Evolutionary conservation across 2,329 filamentous ascomycete genomes (phyloP).

Genomic region (Penicillium sp.): DNA sequence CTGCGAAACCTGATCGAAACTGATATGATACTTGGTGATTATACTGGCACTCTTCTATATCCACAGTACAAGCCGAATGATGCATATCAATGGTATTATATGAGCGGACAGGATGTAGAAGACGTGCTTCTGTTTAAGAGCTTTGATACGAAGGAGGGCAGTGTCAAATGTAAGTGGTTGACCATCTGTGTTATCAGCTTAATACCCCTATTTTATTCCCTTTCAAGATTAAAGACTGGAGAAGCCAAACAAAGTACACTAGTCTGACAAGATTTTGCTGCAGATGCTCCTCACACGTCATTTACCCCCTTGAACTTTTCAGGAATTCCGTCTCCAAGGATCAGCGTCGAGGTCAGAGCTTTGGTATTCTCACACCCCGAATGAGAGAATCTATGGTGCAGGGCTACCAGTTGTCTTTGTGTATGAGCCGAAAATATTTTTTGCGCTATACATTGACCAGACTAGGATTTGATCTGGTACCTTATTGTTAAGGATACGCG

Average conservation of each 20-base stretch:
- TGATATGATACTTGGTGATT: conserved; percentile 12
- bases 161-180: conserved; percentile 11
- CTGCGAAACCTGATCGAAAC: conserved; percentile 5
- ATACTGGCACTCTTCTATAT: conserved; percentile 14
- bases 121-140: conserved; percentile 15
- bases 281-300: conserved; percentile 12
- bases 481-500: too few relatives aligned
- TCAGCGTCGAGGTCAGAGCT: conserved; percentile 16
- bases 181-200: neutral
- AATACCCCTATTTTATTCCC: neutral
- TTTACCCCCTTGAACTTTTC: neutral
- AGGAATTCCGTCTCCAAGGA: neutral
- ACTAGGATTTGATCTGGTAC: too few relatives aligned
- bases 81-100: conserved; percentile 12
- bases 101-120: conserved; percentile 9
- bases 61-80: conserved; percentile 7
- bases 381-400: neutral
- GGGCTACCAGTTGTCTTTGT: too few relatives aligned
- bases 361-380: conserved; percentile 5
- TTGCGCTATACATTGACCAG: too few relatives aligned
- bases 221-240: neutral
- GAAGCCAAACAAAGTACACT: neutral
- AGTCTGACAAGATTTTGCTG: neutral
- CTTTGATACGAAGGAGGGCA: conserved; percentile 9
- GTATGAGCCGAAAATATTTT: too few relatives aligned